phyloP scores from a whole-genome alignment of 192 early-diverging fungal genomes.

The Thamnidium elegans region DNA sequence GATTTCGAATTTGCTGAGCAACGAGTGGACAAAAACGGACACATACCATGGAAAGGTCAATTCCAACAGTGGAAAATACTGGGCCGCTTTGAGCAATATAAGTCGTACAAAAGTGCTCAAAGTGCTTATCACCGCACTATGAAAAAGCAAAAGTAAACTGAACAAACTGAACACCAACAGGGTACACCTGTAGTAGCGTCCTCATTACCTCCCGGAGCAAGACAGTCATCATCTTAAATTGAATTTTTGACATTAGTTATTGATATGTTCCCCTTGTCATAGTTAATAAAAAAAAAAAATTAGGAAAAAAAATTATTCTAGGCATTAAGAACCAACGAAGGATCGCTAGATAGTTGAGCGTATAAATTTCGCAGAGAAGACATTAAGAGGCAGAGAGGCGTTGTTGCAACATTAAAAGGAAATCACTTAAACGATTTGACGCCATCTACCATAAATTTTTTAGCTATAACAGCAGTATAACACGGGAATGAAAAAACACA shows the following conservation, averaged over 20 bases:
- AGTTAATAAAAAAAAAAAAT: conserved; percentile 11
- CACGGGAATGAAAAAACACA: conserved; percentile 3
- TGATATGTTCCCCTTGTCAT: conserved; percentile 13
- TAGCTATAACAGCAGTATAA: conserved; percentile 14
- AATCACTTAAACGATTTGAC: conserved; percentile 8
- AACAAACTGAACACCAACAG: conserved; percentile 12
- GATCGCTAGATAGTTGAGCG: conserved; percentile 13
- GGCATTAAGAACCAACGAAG: conserved; percentile 11
- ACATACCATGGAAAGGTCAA: conserved; percentile 11
- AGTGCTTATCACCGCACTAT: conserved; percentile 2
- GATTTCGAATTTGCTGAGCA: conserved; percentile 7
- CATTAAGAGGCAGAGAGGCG: not conserved
- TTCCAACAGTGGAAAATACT: conserved; percentile 9
- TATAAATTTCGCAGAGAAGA: conserved; percentile 9
- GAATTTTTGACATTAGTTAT: conserved; percentile 9
- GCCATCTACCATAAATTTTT: conserved; percentile 1
- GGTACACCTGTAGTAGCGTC: conserved; percentile 9
- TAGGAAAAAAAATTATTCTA: not conserved
- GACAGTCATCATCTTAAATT: conserved; percentile 12
- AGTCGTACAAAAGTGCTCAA: conserved; percentile 12
- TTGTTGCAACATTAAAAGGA: conserved; percentile 7
- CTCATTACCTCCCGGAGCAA: conserved; percentile 4
- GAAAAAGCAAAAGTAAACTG: conserved; percentile 8
- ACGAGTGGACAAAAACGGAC: conserved; percentile 1
- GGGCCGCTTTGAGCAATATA: conserved; percentile 10